These are phyloP conservation scores for Cordia subcordata DNA, from an alignment of 257 asterid species.

Conservation along the genomic window DNA sequence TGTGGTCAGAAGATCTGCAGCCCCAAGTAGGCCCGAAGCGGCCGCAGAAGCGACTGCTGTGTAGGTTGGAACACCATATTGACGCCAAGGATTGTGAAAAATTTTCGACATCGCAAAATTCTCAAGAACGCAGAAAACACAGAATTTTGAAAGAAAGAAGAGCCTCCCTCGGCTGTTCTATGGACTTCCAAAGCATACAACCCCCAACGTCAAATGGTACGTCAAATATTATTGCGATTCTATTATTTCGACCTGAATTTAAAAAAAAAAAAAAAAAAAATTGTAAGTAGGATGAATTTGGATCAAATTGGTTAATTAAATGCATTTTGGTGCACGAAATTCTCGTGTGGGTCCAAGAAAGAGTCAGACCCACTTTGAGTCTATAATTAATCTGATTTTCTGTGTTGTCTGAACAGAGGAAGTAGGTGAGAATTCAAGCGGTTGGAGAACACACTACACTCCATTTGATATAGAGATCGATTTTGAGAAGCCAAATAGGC, in stretches of 20 bases:
- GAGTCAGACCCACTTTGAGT: too few relatives aligned
- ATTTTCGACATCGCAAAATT: slow-evolving; percentile 38
- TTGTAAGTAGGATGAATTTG: too few relatives aligned
- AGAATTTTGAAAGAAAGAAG: slow-evolving; percentile 44
- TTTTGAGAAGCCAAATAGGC: slow-evolving; percentile 50
- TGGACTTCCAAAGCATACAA: slow-evolving; percentile 35
- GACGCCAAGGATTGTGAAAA: slow-evolving; percentile 22
- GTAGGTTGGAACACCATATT: slow-evolving; percentile 36
- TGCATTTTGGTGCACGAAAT: too few relatives aligned
- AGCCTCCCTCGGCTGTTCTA: slow-evolving; percentile 53
- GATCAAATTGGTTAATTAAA: too few relatives aligned
- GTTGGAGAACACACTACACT: slow-evolving; percentile 27
- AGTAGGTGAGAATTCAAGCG: slow-evolving; percentile 34
- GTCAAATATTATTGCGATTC: background rate
- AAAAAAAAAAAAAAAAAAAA: too few relatives aligned
- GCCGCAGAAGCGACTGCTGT: slow-evolving; percentile 31
- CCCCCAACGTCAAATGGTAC: slow-evolving; percentile 32
- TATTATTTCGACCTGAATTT: background rate
- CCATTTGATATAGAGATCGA: slow-evolving; percentile 35
- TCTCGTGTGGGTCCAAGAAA: too few relatives aligned
- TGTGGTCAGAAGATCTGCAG: slow-evolving; percentile 34
- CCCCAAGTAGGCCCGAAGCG: slow-evolving; percentile 32
- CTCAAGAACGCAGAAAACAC: slow-evolving; percentile 30
- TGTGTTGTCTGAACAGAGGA: slow-evolving; percentile 28
- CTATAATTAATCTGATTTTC: background rate